Conservation (phyloP, 768 basidiomycete genomes). For the Tylopilus rubrobrunneus region DNA sequence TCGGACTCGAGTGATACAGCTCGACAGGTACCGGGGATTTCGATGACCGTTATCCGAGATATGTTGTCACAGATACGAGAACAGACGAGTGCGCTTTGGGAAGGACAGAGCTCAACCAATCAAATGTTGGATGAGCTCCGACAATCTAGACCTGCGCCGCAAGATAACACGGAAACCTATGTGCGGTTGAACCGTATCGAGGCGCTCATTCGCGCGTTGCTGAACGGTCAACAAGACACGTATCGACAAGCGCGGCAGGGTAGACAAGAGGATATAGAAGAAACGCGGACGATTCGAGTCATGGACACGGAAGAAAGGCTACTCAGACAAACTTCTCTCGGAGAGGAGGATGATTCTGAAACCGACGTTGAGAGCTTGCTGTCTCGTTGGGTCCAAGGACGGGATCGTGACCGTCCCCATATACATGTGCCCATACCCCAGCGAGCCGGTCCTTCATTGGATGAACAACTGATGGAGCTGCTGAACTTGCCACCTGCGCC, state of each 20-base stretch:
- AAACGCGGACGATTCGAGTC: constrained; percentile 15
- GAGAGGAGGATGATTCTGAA: constrained; percentile 22
- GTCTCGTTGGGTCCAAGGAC: constrained; percentile 28
- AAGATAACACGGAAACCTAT: constrained; percentile 38
- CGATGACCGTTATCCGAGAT: constrained; percentile 45
- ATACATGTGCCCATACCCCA: constrained; percentile 44
- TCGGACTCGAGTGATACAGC: constrained; percentile 35
- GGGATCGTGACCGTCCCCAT: constrained; percentile 15
- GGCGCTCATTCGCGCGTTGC: constrained; percentile 16
- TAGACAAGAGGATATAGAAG: not conserved
- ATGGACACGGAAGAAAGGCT: constrained; percentile 19
- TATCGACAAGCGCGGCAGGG: not conserved
- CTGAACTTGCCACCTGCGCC: constrained; percentile 43
- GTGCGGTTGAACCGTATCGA: constrained; percentile 30
- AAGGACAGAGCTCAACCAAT: constrained; percentile 59
- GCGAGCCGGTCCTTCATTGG: constrained; percentile 48
- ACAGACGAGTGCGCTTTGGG: constrained; percentile 54
- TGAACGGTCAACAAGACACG: constrained; percentile 2
- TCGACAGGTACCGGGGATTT: constrained; percentile 31
- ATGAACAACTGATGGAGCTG: constrained; percentile 58
- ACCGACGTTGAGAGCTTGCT: constrained; percentile 25
- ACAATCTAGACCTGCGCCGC: constrained; percentile 37
- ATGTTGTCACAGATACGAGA: constrained; percentile 57
- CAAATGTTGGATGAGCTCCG: constrained; percentile 61
- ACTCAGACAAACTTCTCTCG: constrained; percentile 21